phyloP scores from a whole-genome alignment of 2,329 filamentous ascomycete species.

The Exutisphaerella laricina region DNA sequence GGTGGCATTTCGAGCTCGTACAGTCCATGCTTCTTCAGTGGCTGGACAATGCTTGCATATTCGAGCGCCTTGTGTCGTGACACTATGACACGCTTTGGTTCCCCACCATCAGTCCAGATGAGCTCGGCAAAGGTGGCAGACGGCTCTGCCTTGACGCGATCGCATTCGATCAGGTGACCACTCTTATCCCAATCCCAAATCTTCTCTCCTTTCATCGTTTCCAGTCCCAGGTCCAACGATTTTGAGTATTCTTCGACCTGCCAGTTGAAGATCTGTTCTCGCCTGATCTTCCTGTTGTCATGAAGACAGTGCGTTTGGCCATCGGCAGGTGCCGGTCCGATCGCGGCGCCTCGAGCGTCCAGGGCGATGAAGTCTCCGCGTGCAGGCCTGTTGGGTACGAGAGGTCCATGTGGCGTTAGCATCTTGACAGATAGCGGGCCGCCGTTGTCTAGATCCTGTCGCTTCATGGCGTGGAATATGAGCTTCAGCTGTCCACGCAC shows the following conservation, averaged over 20 bases:
- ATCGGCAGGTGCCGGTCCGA: slow-evolving; percentile 17
- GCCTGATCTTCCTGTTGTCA: slow-evolving; percentile 28
- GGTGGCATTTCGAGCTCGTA: slow-evolving; percentile 32
- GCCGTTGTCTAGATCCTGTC: slow-evolving; percentile 11
- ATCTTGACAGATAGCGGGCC: neutral
- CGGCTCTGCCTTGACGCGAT: slow-evolving; percentile 27
- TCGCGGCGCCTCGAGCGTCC: slow-evolving; percentile 16
- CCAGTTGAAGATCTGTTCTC: slow-evolving; percentile 31
- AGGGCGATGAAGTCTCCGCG: slow-evolving; percentile 19
- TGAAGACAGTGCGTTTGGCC: slow-evolving; percentile 29
- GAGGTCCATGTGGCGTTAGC: neutral
- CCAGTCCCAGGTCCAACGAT: slow-evolving; percentile 34
- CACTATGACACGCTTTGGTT: slow-evolving; percentile 33
- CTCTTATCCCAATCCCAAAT: slow-evolving; percentile 32
- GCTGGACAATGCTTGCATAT: slow-evolving; percentile 30
- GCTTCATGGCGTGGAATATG: slow-evolving; percentile 30
- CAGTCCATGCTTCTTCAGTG: slow-evolving; percentile 29
- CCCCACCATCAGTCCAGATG: slow-evolving; percentile 33
- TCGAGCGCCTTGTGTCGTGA: slow-evolving; percentile 27
- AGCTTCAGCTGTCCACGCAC: slow-evolving; percentile 28
- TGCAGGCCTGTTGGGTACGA: slow-evolving; percentile 1
- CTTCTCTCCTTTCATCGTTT: slow-evolving; percentile 29
- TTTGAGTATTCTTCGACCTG: slow-evolving; percentile 26
- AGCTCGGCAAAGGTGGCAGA: slow-evolving; percentile 36
- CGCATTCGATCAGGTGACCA: slow-evolving; percentile 28